These are phyloP conservation scores for Cyclotella cryptica DNA, from an alignment of 108 stramenopile species.

Conservation along the genomic window DNA sequence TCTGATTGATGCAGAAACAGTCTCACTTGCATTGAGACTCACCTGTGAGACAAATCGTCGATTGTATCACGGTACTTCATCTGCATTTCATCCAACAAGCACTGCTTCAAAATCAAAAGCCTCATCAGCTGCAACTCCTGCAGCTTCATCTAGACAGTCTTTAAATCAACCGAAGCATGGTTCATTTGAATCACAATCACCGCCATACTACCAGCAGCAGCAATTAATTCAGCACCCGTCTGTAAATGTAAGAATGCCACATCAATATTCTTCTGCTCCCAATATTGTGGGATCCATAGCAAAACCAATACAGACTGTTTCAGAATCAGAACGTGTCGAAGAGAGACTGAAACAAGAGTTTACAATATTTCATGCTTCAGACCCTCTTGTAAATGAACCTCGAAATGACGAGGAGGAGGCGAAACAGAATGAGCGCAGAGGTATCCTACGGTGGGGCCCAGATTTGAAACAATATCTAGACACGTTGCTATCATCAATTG, in stretches of 20 bases:
- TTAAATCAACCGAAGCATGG: not conserved
- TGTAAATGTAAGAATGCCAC: conserved; percentile 6
- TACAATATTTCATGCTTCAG: conserved; percentile 41
- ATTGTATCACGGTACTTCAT: conserved; percentile 28
- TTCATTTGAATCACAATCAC: not conserved
- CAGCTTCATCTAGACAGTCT: not conserved
- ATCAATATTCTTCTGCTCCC: not conserved
- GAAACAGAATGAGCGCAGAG: not conserved
- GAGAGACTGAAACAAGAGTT: conserved; percentile 31
- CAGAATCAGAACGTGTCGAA: conserved; percentile 13
- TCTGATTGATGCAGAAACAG: conserved; percentile 42
- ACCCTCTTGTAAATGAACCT: not conserved
- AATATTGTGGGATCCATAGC: not conserved
- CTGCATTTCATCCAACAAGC: not conserved
- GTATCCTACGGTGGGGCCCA: conserved; percentile 39
- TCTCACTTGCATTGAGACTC: conserved; percentile 45
- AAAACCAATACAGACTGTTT: conserved; percentile 6
- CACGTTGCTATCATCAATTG: conserved; percentile 35
- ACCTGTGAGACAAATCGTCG: conserved; percentile 51
- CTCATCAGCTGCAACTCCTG: not conserved
- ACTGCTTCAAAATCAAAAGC: not conserved
- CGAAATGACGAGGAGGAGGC: not conserved
- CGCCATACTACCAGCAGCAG: not conserved
- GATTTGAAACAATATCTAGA: conserved; percentile 37
- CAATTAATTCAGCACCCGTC: conserved; percentile 5